Base-by-base conservation (phyloP, 169 alveolate genomes). In the Theileria sp. region DNA sequence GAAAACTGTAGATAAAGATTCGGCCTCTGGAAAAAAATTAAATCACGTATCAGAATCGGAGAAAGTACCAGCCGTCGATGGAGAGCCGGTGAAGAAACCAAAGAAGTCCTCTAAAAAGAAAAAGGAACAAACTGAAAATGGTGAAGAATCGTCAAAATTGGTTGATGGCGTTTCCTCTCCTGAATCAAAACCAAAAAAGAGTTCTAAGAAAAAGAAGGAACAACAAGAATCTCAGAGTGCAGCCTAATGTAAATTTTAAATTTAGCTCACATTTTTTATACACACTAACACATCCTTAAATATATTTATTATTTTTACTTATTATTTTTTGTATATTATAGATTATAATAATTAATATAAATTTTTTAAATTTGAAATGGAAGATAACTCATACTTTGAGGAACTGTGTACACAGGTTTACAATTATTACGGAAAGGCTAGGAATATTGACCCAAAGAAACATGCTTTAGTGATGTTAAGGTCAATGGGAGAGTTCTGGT, bases 401-500 rank as follows among this genome's bases (percentile, higher is more conserved):
- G 30, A 49, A 7, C 70, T 77, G 72, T 82, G 84, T 30, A 30
- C 51, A 38, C 81, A 82, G 30, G 79, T 82, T 9, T 66, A 82
- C 68, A 51, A 28, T 30, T 82, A 82, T 30, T 82, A 76, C 80
- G 68, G 86, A 38, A 77, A 34, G 38, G 65, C 50, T 34, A 56
- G 51, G 12, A 77, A 66, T 51, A 1, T 51, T 8, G 86, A 36
- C 28, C 60, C 69, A 9, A 75, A 79, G n/a, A 32, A 75, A 23
- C 79, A 75, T 44, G 30, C 66, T 25, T 75, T 79, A 19, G 23
- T 82, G 44, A 82, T 82, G 88, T 49, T 82, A 36, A 50, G 86
- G 23, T 78, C 88, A 3, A 82, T 79, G 65, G 88, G 88, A 32
- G 84, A 77, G 56, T 72, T 66, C 19, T 82, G 84, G 86, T 66